phyloP scores from a whole-genome alignment of 2,329 filamentous ascomycete genomes.

The Penicillium oxalicum region DNA sequence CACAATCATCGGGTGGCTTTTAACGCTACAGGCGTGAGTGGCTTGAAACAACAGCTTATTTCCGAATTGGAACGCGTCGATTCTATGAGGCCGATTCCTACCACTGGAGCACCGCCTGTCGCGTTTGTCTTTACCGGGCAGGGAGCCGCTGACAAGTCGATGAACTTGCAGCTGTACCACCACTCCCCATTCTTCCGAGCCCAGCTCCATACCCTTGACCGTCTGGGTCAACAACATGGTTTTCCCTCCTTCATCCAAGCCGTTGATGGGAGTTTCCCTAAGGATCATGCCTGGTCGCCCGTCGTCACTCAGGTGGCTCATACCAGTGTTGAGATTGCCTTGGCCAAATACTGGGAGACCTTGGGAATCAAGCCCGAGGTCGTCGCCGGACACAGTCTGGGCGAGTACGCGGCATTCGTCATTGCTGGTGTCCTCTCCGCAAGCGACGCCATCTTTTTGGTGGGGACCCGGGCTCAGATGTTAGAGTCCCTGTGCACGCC shows the following conservation, averaged over 20 bases:
- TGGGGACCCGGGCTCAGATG: slow-evolving; percentile 62
- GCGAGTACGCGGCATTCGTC: slow-evolving; percentile 19
- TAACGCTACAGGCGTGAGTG: neutral
- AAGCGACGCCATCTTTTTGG: slow-evolving; percentile 53
- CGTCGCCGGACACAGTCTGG: slow-evolving; percentile 21
- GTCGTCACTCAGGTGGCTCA: neutral
- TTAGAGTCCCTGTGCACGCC: slow-evolving; percentile 52
- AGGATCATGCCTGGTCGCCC: neutral
- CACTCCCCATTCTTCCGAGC: neutral
- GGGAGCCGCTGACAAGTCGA: neutral
- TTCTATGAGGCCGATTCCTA: neutral
- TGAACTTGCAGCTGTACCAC: neutral
- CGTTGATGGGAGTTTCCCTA: neutral
- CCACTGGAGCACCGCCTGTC: neutral
- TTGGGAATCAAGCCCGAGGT: slow-evolving; percentile 16
- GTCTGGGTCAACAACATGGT: neutral
- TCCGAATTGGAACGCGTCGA: neutral
- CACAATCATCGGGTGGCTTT: slow-evolving; percentile 29
- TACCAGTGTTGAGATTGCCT: slow-evolving; percentile 9
- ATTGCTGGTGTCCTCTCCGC: slow-evolving; percentile 32
- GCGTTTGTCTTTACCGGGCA: slow-evolving; percentile 3
- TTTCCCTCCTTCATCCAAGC: neutral
- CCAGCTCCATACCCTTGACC: neutral
- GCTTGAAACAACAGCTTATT: neutral
- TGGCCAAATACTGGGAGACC: slow-evolving; percentile 13